Base-by-base conservation (phyloP, 768 basidiomycete genomes). In the Auricularia auricula-judae region DNA sequence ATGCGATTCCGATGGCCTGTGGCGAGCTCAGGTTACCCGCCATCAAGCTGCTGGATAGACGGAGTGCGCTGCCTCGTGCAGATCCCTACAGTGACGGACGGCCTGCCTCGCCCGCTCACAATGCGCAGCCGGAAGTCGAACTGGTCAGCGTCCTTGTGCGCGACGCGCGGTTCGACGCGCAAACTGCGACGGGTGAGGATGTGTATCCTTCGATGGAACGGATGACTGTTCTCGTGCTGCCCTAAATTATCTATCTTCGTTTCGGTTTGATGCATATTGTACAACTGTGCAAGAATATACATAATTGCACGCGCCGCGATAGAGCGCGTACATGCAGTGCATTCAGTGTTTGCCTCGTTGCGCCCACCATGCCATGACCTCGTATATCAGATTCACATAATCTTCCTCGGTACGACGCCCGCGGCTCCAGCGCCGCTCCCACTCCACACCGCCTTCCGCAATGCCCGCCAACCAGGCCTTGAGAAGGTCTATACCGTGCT, bases 1-100 rank as follows among this genome's bases (percentile, higher is more conserved):
- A 80, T 35, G 71, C 91, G 36, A 80, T 91, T 35, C 88, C 91
- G 1, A 73, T 91, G 44, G 87, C 89, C 65, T 90, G 88, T 72
- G 91, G 91, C 39, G 29, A 29, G 34, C 76, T 87, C 60, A 79
- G 72, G 66, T 69, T 88, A 23, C 91, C 91, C 16, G 74, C 76
- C 29, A 80, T 93, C 67, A 81, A 77, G 70, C 84, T 91, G 33
- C 69, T 76, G n/a, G 76, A 83, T 43, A 78, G 82, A 63, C 76
- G 88, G 62, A 79, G 47, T 18, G 47, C 47, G 1, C 4, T 51
- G 11, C 11, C 47, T 10, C 18, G 5, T 16, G 18, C 47, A 4
- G 47, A 51, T 18, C 47, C 47, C 5, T 51, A 51, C 47, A 18
- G 47, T 18, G 47, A 51, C 18, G 47, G 47, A 12, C 47, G 47